Evolutionary conservation across 2,329 filamentous ascomycete genomes (phyloP).

Genomic region (Fusarium devonianum): DNA sequence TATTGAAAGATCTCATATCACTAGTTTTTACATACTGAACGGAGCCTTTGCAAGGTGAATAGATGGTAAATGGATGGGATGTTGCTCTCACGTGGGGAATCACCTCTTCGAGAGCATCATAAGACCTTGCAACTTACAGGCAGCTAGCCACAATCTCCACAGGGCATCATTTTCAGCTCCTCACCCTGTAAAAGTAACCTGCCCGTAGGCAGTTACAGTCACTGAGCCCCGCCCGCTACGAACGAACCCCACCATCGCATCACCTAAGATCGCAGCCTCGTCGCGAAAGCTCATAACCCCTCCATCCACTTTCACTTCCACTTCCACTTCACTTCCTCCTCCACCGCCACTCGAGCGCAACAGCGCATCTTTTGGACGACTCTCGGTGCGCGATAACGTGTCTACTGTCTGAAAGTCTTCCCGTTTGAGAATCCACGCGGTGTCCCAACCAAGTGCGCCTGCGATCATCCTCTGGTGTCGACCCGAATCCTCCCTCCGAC

Average conservation of each 20-base stretch:
- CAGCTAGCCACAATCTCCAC: slow-evolving; percentile 3
- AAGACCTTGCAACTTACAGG: background rate
- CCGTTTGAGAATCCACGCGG: background rate
- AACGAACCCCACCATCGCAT: slow-evolving; percentile 36
- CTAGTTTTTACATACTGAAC: no score
- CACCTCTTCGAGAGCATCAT: slow-evolving; percentile 10
- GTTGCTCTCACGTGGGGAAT: slow-evolving; percentile 19
- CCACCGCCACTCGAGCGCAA: slow-evolving; percentile 14
- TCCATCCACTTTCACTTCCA: slow-evolving; percentile 32
- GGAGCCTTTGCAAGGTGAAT: no score
- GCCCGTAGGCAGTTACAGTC: slow-evolving; percentile 14
- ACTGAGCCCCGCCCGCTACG: slow-evolving; percentile 25
- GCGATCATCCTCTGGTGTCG: slow-evolving; percentile 1
- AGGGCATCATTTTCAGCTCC: background rate
- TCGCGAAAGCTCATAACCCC: slow-evolving; percentile 41
- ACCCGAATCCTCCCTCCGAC: background rate
- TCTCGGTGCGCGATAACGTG: background rate
- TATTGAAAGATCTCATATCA: no score
- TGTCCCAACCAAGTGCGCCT: background rate
- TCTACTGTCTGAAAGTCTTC: background rate
- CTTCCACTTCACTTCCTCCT: slow-evolving; percentile 10
- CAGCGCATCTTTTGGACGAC: slow-evolving; percentile 1
- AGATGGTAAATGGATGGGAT: no score
- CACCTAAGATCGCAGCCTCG: slow-evolving; percentile 40
- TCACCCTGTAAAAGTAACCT: background rate